Conservation (phyloP, 2,329 filamentous ascomycete species). For the Paracoccidioides brasiliensis region DNA sequence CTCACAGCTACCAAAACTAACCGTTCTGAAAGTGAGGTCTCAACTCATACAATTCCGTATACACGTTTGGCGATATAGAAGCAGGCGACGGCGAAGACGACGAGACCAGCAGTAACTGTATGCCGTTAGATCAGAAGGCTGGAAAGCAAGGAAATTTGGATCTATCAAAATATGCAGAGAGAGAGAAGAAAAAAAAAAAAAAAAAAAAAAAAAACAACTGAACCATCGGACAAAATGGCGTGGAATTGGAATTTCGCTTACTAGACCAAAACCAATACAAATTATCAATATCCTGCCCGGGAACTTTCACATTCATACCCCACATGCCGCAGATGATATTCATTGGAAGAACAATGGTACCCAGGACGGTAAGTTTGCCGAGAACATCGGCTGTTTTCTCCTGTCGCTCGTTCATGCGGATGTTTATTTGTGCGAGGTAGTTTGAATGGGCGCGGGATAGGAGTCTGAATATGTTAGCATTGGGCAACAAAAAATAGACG, state of each 20-base stretch:
- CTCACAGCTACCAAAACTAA: slow-evolving; percentile 1
- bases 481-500: background rate
- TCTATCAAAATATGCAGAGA: background rate
- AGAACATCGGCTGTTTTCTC: slow-evolving; percentile 92
- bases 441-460: slow-evolving; percentile 85
- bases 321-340: slow-evolving; percentile 97
- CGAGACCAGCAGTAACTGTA: slow-evolving; percentile 54
- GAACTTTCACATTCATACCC: slow-evolving; percentile 98
- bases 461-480: slow-evolving; percentile 44
- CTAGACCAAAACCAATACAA: slow-evolving; percentile 60
- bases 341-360: slow-evolving; percentile 95
- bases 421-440: slow-evolving; percentile 98
- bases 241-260: slow-evolving; percentile 15
- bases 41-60: slow-evolving; percentile 57
- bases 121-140: background rate
- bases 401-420: slow-evolving; percentile 94
- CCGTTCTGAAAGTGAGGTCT: background rate
- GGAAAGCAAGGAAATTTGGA: background rate
- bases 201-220: background rate
- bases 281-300: slow-evolving; percentile 74
- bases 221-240: too few relatives aligned
- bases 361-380: slow-evolving; percentile 85
- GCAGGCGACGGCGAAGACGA: slow-evolving; percentile 67
- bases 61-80: slow-evolving; percentile 73
- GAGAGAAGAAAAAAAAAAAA: background rate